These are phyloP conservation scores for Pseudevernia furfuracea DNA, from an alignment of 495 filamentous ascomycete genomes.

Conservation along the genomic window DNA sequence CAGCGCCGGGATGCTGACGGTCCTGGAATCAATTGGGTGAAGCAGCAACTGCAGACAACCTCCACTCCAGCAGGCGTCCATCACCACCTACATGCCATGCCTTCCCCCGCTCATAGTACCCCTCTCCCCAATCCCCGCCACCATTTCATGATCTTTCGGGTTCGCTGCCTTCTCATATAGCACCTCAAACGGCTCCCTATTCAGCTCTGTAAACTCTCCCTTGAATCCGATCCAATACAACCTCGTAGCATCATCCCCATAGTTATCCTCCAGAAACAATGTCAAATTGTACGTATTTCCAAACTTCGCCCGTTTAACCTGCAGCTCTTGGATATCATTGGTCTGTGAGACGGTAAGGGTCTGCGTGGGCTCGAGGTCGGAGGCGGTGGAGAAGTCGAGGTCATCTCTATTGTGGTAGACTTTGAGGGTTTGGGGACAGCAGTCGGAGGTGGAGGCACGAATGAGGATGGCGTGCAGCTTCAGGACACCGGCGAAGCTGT, in stretches of 20 bases:
- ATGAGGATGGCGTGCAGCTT: slow-evolving; percentile 84
- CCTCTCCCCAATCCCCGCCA: slow-evolving; percentile 39
- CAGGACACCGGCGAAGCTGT: slow-evolving; percentile 85
- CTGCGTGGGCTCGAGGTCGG: slow-evolving; percentile 65
- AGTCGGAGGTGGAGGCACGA: slow-evolving; percentile 59
- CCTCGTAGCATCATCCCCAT: slow-evolving; percentile 62
- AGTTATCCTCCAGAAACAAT: slow-evolving; percentile 70
- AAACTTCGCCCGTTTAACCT: slow-evolving; percentile 81
- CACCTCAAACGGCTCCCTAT: slow-evolving; percentile 73
- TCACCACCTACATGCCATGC: slow-evolving; percentile 24
- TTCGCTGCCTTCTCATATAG: slow-evolving; percentile 92
- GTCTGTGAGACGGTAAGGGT: slow-evolving; percentile 71
- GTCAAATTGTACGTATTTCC: slow-evolving; percentile 66
- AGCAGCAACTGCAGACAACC: neutral
- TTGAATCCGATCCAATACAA: slow-evolving; percentile 85
- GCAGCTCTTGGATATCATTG: slow-evolving; percentile 73
- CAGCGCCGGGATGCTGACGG: neutral
- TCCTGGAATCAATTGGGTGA: neutral
- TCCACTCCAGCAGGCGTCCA: neutral
- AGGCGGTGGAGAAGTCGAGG: slow-evolving; percentile 71
- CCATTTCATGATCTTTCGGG: slow-evolving; percentile 67
- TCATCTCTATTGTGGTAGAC: slow-evolving; percentile 79
- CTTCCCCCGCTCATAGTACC: slow-evolving; percentile 23
- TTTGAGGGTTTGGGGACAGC: slow-evolving; percentile 75
- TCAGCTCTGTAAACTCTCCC: slow-evolving; percentile 82